Conservation (phyloP, 495 filamentous ascomycete genomes). For the Tuber magnatum region DNA sequence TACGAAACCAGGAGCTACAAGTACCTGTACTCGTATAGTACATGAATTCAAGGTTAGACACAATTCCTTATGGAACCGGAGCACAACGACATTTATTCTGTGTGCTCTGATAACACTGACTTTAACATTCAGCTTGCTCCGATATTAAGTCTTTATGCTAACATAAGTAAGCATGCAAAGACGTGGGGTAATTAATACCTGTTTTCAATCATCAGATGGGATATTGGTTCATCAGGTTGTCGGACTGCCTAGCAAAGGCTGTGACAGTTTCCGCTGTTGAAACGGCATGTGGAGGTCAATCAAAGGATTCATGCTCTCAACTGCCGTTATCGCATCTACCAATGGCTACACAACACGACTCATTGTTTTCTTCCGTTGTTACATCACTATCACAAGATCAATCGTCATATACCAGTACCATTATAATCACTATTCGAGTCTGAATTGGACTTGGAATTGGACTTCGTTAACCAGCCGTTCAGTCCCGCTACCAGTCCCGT, state of each 20-base stretch:
- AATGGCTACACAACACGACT: slow-evolving; percentile 6
- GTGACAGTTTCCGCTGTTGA: background rate
- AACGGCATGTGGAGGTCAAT: slow-evolving; percentile 1
- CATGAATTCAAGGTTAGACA: background rate
- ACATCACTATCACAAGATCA: background rate
- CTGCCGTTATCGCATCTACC: background rate
- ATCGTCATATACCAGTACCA: background rate
- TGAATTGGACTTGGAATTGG: slow-evolving; percentile 4
- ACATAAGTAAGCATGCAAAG: background rate
- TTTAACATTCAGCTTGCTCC: background rate
- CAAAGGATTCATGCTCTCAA: background rate
- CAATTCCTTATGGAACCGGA: background rate
- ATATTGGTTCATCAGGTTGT: background rate
- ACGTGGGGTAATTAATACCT: background rate
- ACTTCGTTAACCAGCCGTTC: background rate
- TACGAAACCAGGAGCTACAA: background rate
- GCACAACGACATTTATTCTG: background rate
- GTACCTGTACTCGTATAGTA: no score
- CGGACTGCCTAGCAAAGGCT: background rate
- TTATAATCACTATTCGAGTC: background rate
- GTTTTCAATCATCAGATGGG: background rate
- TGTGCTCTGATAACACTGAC: background rate
- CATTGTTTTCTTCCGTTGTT: background rate
- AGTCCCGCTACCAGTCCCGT: background rate
- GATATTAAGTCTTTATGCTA: background rate